These are phyloP conservation scores for Lentinula aciculospora DNA, from an alignment of 768 basidiomycete species.

Conservation along the genomic window DNA sequence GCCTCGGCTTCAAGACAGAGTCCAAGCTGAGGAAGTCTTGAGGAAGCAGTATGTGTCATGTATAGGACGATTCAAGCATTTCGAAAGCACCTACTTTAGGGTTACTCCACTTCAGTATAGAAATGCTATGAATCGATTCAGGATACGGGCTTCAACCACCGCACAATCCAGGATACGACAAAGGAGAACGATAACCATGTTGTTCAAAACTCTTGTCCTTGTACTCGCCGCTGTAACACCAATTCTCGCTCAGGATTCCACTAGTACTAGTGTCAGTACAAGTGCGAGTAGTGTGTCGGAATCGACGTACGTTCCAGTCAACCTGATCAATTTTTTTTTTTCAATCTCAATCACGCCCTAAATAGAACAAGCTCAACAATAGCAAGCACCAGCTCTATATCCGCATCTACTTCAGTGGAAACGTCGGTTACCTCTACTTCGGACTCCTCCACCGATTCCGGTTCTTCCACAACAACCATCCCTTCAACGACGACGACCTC, in stretches of 20 bases:
- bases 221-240: neutral
- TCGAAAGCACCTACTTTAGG: neutral
- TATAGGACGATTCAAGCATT: no score
- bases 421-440: neutral
- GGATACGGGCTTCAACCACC: neutral
- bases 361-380: neutral
- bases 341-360: neutral
- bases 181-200: no score
- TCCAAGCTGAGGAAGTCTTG: no score
- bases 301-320: neutral
- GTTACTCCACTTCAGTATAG: neutral
- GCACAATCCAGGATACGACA: neutral
- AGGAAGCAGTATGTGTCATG: no score
- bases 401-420: neutral
- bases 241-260: neutral
- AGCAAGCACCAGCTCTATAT: neutral
- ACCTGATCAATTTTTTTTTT: neutral
- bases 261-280: neutral
- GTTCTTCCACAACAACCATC: neutral
- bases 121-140: neutral
- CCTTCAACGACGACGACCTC: neutral
- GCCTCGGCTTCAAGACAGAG: no score
- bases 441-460: neutral
- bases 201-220: neutral
- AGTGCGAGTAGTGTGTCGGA: neutral